Evolutionary conservation across 2,329 filamentous ascomycete genomes (phyloP).

Genomic region (Aureobasidium vineae): DNA sequence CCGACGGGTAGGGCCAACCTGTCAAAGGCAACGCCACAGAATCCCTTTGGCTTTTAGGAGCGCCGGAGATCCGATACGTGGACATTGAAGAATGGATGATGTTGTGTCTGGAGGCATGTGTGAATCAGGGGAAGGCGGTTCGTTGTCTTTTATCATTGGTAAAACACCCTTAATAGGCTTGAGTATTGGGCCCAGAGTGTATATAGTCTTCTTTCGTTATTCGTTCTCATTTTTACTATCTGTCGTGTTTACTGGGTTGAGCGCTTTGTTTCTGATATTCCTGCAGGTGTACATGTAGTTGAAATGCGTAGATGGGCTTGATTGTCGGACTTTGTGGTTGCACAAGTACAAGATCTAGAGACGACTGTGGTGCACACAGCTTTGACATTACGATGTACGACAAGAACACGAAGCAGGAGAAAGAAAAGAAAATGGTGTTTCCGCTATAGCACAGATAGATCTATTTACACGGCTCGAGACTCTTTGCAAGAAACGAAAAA

Average conservation of each 20-base stretch:
- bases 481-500: conserved; percentile 3
- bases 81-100: background rate
- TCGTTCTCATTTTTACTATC: background rate
- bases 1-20: conserved; percentile 91
- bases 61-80: background rate
- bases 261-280: background rate
- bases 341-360: too few relatives aligned
- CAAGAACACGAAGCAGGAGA: background rate
- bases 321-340: too few relatives aligned
- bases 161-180: background rate
- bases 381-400: background rate
- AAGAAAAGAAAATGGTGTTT: conserved; percentile 22
- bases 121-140: background rate
- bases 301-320: too few relatives aligned
- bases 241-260: background rate
- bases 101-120: background rate
- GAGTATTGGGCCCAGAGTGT: background rate
- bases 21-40: conserved; percentile 77
- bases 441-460: conserved; percentile 26
- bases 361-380: background rate
- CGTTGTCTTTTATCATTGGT: background rate
- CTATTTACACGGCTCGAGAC: conserved; percentile 25
- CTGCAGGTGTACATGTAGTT: background rate
- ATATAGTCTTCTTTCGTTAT: conserved; percentile 19
- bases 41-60: conserved; percentile 66